Conservation (phyloP, 106 monocot species). For the Cymbidium sinense region DNA sequence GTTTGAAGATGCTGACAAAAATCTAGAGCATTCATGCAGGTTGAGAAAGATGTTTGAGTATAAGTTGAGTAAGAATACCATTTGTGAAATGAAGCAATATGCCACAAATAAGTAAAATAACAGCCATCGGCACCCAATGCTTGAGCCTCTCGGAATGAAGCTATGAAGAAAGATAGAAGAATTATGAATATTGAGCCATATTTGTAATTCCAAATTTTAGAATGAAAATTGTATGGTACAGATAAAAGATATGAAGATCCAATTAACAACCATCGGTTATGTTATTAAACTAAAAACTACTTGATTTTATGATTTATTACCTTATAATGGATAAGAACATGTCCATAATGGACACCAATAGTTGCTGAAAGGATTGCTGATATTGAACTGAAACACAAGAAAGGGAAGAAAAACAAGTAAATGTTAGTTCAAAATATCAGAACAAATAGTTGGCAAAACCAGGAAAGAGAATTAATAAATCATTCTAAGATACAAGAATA, state of each 20-base stretch:
- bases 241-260: no score
- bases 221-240: no score
- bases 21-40: background rate
- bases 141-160: conserved; percentile 33
- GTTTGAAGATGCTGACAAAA: background rate
- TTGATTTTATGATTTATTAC: conserved; percentile 8
- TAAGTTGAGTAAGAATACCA: conserved; percentile 13
- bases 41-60: no score
- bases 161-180: conserved; percentile 8
- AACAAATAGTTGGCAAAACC: background rate
- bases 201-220: no score
- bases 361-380: conserved; percentile 44
- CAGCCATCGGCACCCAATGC: conserved; percentile 38
- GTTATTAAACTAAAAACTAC: no score
- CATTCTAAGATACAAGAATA: background rate
- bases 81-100: conserved; percentile 43
- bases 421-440: background rate
- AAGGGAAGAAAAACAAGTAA: background rate
- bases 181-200: no score
- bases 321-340: conserved; percentile 47
- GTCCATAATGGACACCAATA: conserved; percentile 52
- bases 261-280: no score
- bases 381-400: conserved; percentile 26
- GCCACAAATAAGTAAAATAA: conserved; percentile 24
- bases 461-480: background rate